These are phyloP conservation scores for Globisporangium yorkense DNA, from an alignment of 352 stramenopile genomes.

Conservation along the genomic window DNA sequence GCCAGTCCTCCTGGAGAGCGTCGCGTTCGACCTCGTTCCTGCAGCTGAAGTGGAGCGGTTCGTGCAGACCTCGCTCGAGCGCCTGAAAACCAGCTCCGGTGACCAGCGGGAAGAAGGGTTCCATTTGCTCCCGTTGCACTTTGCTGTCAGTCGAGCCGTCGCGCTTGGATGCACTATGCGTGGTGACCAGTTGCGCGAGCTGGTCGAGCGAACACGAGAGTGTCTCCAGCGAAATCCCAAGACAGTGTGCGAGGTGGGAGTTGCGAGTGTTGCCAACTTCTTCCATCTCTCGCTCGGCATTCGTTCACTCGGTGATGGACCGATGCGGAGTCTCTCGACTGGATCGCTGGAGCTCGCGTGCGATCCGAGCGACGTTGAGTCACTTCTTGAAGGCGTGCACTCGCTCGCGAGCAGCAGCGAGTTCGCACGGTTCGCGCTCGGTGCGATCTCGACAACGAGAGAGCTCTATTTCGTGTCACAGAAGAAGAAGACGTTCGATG, in stretches of 20 bases:
- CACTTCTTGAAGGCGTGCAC: constrained; percentile 18
- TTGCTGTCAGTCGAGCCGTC: constrained; percentile 18
- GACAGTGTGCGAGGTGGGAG: background rate
- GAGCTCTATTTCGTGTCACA: constrained; percentile 32
- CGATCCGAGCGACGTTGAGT: constrained; percentile 12
- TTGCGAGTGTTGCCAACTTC: constrained; percentile 7
- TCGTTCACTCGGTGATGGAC: background rate
- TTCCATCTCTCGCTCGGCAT: constrained; percentile 15
- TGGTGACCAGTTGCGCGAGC: background rate
- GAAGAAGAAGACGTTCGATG: constrained; percentile 48
- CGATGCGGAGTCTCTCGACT: background rate
- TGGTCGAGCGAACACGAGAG: background rate
- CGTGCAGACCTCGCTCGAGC: constrained; percentile 23
- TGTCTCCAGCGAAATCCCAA: background rate
- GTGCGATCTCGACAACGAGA: constrained; percentile 23
- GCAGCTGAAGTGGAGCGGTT: constrained; percentile 26
- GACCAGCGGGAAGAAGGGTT: constrained; percentile 10
- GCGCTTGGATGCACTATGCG: constrained; percentile 1
- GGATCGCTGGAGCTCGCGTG: constrained; percentile 2
- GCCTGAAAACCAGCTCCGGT: constrained; percentile 3
- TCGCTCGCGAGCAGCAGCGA: constrained; percentile 7
- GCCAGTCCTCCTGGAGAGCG: constrained; percentile 33
- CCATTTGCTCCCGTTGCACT: constrained; percentile 19
- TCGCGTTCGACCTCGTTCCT: constrained; percentile 21
- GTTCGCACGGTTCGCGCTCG: constrained; percentile 17